These are phyloP conservation scores for Psilocybe cyanescens DNA, from an alignment of 768 basidiomycete species.

Conservation along the genomic window DNA sequence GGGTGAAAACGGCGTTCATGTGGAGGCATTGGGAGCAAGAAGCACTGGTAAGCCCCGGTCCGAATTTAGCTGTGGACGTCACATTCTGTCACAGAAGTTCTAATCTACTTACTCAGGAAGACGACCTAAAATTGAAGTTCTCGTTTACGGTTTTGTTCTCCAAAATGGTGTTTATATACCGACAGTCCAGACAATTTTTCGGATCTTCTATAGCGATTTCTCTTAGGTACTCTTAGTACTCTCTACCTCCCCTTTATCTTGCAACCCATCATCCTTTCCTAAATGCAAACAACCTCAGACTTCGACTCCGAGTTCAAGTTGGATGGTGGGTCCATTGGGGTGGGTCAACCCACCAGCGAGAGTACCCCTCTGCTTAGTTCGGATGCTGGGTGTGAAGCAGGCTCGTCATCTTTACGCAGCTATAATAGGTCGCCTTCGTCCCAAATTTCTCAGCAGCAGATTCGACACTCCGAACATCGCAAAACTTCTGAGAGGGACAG, in stretches of 20 bases:
- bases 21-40: no score
- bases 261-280: not conserved
- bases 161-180: not conserved
- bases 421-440: not conserved
- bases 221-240: not conserved
- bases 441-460: not conserved
- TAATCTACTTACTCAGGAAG: not conserved
- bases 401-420: not conserved
- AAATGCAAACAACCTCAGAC: not conserved
- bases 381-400: not conserved
- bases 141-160: not conserved
- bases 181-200: not conserved
- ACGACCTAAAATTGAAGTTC: not conserved
- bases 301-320: not conserved
- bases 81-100: not conserved
- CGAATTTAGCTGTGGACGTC: not conserved
- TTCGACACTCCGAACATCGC: not conserved
- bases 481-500: not conserved
- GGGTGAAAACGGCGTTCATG: no score
- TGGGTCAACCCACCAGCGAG: not conserved
- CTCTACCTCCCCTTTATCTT: not conserved
- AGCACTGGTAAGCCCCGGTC: not conserved
- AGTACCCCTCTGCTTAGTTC: slow-evolving; percentile 4
- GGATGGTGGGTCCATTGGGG: not conserved
- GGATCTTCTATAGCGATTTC: not conserved